Percentiles rank a stretch among this genome's conserved stretches.
These are phyloP conservation scores for Clonostachys solani DNA, from an alignment of 2,329 filamentous ascomycete genomes.

Conservation along the genomic window DNA sequence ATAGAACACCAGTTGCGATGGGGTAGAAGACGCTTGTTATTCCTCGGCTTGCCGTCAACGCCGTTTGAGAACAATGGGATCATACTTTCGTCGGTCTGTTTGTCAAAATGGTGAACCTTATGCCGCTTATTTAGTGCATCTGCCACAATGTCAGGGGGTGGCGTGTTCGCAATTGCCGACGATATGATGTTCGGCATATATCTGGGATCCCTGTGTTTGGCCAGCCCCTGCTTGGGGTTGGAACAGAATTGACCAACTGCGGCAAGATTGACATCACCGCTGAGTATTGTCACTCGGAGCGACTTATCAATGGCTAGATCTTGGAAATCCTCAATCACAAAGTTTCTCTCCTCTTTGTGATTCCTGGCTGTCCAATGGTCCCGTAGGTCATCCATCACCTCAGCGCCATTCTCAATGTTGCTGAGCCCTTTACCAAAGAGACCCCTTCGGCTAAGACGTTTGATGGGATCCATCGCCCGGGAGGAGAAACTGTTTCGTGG, in stretches of 20 bases:
- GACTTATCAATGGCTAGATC: slow-evolving; percentile 91
- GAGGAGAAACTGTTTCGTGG: slow-evolving; percentile 65
- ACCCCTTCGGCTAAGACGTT: slow-evolving; percentile 79
- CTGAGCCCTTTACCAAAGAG: slow-evolving; percentile 78
- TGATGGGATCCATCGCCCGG: slow-evolving; percentile 80
- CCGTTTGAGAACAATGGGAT: slow-evolving; percentile 89
- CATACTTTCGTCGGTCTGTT: slow-evolving; percentile 89
- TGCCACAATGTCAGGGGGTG: slow-evolving; percentile 81
- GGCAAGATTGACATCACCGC: slow-evolving; percentile 90
- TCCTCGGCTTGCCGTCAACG: slow-evolving; percentile 82
- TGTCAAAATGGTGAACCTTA: slow-evolving; percentile 69
- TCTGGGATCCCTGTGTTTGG: slow-evolving; percentile 87
- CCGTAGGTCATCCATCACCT: slow-evolving; percentile 87
- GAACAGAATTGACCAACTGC: slow-evolving; percentile 95
- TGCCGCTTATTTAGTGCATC: slow-evolving; percentile 93
- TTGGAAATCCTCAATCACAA: slow-evolving; percentile 86
- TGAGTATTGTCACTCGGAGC: slow-evolving; percentile 84
- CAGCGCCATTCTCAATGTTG: slow-evolving; percentile 85
- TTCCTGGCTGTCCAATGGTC: slow-evolving; percentile 97
- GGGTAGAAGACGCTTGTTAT: slow-evolving; percentile 85
- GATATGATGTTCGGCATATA: slow-evolving; percentile 97
- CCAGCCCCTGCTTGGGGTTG: slow-evolving; percentile 71
- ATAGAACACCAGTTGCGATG: slow-evolving; percentile 97
- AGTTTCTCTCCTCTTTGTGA: slow-evolving; percentile 85
- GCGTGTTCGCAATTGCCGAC: slow-evolving; percentile 90